phyloP scores from a whole-genome alignment of 345 rosid genomes.

The Xanthoceras sorbifolium region DNA sequence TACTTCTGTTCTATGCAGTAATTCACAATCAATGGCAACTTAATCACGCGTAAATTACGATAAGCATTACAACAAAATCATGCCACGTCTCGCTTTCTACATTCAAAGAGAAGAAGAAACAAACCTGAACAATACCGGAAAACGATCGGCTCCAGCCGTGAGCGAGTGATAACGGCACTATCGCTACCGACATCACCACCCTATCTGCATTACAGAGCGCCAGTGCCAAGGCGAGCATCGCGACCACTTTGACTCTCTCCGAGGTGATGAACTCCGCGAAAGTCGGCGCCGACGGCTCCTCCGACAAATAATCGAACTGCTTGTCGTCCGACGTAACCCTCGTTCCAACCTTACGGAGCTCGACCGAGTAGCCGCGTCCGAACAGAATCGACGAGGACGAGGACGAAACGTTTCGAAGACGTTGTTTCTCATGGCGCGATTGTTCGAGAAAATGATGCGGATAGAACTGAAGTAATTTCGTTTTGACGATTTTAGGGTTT shows the following conservation, averaged over 20 bases:
- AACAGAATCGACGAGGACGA: slow-evolving; percentile 16
- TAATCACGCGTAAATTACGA: background rate
- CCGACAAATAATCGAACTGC: slow-evolving; percentile 36
- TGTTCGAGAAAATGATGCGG: slow-evolving; percentile 16
- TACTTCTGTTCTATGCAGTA: background rate
- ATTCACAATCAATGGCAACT: background rate
- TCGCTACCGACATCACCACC: slow-evolving; percentile 94
- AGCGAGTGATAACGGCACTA: slow-evolving; percentile 78
- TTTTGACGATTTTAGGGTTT: slow-evolving; percentile 1
- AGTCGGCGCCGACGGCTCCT: slow-evolving; percentile 39
- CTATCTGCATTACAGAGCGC: slow-evolving; percentile 93
- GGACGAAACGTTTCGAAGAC: slow-evolving; percentile 13
- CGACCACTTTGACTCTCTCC: slow-evolving; percentile 89
- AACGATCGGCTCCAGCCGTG: slow-evolving; percentile 98
- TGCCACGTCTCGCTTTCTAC: background rate
- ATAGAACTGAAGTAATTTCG: background rate
- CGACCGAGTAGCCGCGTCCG: slow-evolving; percentile 12
- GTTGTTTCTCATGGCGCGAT: slow-evolving; percentile 11
- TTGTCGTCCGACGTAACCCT: slow-evolving; percentile 54
- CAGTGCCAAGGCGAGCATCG: slow-evolving; percentile 87
- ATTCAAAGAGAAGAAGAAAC: background rate
- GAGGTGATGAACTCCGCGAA: slow-evolving; percentile 85
- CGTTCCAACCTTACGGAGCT: slow-evolving; percentile 30
- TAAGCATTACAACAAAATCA: no score
- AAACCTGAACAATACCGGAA: slow-evolving; percentile 93